A percentile compares a stretch with the other conserved stretches of the same genome.
These are phyloP conservation scores for Aspergillus caelatus DNA, from an alignment of 2,329 filamentous ascomycete genomes.

Conservation along the genomic window DNA sequence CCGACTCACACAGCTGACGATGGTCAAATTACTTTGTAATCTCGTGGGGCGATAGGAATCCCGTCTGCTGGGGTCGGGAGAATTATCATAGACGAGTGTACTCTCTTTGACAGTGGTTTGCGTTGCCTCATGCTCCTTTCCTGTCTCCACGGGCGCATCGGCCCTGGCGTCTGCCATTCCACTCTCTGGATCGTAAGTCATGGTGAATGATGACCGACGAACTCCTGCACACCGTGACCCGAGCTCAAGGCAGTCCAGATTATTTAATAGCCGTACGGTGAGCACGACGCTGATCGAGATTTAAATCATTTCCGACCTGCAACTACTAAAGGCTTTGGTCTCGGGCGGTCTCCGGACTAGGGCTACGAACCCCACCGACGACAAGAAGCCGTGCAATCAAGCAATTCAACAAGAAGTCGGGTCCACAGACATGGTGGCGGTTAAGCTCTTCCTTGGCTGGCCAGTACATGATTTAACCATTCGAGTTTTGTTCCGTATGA, in stretches of 20 bases:
- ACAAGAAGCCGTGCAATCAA: neutral
- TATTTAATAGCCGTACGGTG: neutral
- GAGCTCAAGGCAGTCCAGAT: neutral
- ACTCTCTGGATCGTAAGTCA: neutral
- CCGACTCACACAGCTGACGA: constrained; percentile 32
- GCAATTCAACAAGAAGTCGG: neutral
- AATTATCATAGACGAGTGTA: neutral
- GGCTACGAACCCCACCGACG: neutral
- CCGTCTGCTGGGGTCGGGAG: neutral
- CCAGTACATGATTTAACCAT: neutral
- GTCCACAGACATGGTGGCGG: neutral
- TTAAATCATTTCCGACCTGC: neutral
- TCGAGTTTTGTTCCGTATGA: neutral
- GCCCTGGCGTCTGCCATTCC: neutral
- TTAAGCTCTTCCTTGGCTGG: neutral
- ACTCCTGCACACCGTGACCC: neutral
- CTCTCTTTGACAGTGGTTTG: neutral
- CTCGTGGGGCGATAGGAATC: constrained; percentile 22
- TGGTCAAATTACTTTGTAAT: constrained; percentile 33
- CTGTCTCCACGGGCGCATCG: neutral
- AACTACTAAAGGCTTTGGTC: neutral
- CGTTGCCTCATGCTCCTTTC: neutral
- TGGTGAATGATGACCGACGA: neutral
- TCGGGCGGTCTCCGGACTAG: neutral
- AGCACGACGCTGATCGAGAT: neutral